A percentile compares a stretch with the other conserved stretches of the same genome.
These are phyloP conservation scores for Fusarium chuoi DNA, from an alignment of 2,329 filamentous ascomycete species.

Conservation along the genomic window DNA sequence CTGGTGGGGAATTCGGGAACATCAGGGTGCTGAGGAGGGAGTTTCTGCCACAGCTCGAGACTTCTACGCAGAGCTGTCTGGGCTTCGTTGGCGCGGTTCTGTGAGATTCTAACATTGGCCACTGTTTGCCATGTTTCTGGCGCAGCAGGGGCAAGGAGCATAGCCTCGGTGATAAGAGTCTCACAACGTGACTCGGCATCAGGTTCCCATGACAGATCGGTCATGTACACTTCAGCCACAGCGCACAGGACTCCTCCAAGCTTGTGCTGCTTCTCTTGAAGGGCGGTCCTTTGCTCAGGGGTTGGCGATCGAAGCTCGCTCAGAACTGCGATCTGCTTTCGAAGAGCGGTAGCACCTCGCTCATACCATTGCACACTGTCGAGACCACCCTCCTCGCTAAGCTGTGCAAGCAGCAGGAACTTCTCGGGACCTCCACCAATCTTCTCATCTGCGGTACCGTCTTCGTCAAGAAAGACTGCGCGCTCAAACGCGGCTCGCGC, in stretches of 20 bases:
- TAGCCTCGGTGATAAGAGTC: slow-evolving; percentile 87
- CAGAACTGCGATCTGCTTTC: slow-evolving; percentile 74
- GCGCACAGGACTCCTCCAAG: slow-evolving; percentile 92
- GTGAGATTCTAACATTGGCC: slow-evolving; percentile 92
- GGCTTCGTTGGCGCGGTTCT: slow-evolving; percentile 82
- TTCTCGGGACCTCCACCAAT: slow-evolving; percentile 89
- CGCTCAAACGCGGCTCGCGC: slow-evolving; percentile 78
- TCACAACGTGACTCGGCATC: slow-evolving; percentile 93
- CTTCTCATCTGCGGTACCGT: slow-evolving; percentile 75
- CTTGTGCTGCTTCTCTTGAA: slow-evolving; percentile 79
- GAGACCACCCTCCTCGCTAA: slow-evolving; percentile 76
- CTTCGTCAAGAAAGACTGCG: slow-evolving; percentile 79
- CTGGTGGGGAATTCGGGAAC: slow-evolving; percentile 89
- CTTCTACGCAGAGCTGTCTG: slow-evolving; percentile 80
- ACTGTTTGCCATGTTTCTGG: slow-evolving; percentile 95
- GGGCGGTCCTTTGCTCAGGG: slow-evolving; percentile 52
- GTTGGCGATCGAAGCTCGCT: slow-evolving; percentile 58
- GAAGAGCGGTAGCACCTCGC: slow-evolving; percentile 76
- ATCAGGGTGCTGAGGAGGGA: slow-evolving; percentile 75
- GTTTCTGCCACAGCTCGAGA: slow-evolving; percentile 82
- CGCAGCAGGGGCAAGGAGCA: slow-evolving; percentile 81
- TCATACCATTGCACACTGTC: slow-evolving; percentile 76
- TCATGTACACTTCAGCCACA: slow-evolving; percentile 98
- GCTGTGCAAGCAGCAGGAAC: slow-evolving; percentile 92
- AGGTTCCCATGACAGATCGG: slow-evolving; percentile 90